Evolutionary conservation across 2,329 filamentous ascomycete genomes (phyloP).

Genomic region (Lomentospora prolificans): DNA sequence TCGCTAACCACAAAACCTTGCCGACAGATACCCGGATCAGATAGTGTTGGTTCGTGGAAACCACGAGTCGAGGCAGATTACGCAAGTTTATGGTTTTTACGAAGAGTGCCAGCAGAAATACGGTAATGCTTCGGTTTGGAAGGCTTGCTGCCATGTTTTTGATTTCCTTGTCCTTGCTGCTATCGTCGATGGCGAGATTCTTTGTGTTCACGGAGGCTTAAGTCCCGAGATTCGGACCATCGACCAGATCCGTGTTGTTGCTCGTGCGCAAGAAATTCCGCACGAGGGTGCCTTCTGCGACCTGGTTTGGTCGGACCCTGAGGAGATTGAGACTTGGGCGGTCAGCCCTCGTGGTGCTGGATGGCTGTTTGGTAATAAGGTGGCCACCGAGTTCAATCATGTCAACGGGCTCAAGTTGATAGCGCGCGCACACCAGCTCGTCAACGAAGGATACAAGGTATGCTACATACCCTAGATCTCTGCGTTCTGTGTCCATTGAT

Average conservation of each 20-base stretch:
- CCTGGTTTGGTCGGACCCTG: conserved; percentile 94
- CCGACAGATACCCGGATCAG: conserved; percentile 77
- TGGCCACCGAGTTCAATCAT: conserved; percentile 94
- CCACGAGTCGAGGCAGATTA: conserved; percentile 95
- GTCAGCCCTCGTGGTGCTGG: conserved; percentile 92
- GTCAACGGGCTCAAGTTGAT: conserved; percentile 96
- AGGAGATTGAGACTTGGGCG: conserved; percentile 94
- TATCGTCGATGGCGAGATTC: conserved; percentile 96
- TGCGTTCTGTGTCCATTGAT: neutral
- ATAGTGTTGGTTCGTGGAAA: conserved; percentile 96
- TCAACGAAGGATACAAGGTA: conserved; percentile 97
- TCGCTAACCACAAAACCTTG: conserved; percentile 14
- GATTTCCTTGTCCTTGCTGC: conserved; percentile 94
- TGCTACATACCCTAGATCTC: conserved; percentile 12
- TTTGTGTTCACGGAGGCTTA: conserved; percentile 90
- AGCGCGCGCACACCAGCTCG: conserved; percentile 91
- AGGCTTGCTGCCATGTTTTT: conserved; percentile 98
- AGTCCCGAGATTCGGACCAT: conserved; percentile 92
- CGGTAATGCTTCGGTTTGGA: conserved; percentile 98
- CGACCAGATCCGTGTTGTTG: conserved; percentile 97
- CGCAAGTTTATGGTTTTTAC: conserved; percentile 98
- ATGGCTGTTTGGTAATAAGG: conserved; percentile 95
- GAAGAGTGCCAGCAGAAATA: conserved; percentile 98
- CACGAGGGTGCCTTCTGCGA: conserved; percentile 98
- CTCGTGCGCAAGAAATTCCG: conserved; percentile 93